Base-by-base conservation (phyloP, 768 basidiomycete genomes). In the Tulasnella sp. region DNA sequence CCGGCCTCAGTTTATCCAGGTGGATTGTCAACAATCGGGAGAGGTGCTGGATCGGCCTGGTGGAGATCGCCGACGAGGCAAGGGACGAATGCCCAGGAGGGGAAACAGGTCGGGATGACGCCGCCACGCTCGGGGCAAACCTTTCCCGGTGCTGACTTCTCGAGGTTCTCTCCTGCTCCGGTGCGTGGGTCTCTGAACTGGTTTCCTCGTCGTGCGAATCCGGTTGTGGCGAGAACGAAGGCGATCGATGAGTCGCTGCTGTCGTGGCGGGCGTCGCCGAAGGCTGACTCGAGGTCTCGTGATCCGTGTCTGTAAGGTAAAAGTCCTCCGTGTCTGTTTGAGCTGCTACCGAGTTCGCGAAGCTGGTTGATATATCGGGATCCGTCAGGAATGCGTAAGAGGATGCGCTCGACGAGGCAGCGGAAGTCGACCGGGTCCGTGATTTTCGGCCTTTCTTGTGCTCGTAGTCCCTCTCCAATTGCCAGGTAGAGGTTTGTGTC, bases 361-460 rank as follows among this genome's bases (percentile, higher is more conserved):
- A 78, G 52, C 77, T 78, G 71, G 77, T 75, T 14, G 77, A 78
- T 24, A 78, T 78, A 48, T 78, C 77, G 18, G 77, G 77, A 27
- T 78, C 77, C 36, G 77, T 78, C 39, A 78, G 77, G 42, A 78
- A 58, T 10, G 77, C 77, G 48, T 78, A 78, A 6, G 77, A 78
- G 24, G 74, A 75, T 18, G 46, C 34, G 71, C 40, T 27, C 5
- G 77, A 78, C 12, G 77, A 71, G 39, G 38, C 58, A 12, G 77
- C 71, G 36, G 77, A 78, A n/a, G 77, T 78, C 24, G 77, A 73
- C 24, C 38, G n/a, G n/a, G 62, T 71, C 31, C 77, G 31, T 40
- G 77, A 38, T 40, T 78, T 78, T 68, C 77, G n/a, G 39, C 68
- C 12, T 73, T 52, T 39, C 36, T 75, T 46, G 40, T 19, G 74